Conservation (phyloP, 2,329 filamentous ascomycete genomes). For the Tolypocladium cylindrosporum region DNA sequence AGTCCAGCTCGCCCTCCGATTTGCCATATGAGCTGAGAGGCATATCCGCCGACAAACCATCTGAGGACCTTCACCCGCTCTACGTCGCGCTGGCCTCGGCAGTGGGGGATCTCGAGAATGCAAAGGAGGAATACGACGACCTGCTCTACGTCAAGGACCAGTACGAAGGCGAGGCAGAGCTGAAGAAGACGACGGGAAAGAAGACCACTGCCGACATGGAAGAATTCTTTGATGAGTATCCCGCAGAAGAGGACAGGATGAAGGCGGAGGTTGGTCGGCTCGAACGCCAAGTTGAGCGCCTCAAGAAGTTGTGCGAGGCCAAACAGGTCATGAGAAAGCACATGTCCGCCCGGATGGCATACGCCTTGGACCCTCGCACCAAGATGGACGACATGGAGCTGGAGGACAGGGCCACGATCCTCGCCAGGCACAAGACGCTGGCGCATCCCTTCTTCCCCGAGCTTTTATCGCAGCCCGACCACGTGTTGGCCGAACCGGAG, state of each 20-base stretch:
- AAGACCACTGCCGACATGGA: slow-evolving; percentile 25
- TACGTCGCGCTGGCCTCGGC: slow-evolving; percentile 33
- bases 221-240: slow-evolving; percentile 35
- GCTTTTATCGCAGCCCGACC: slow-evolving; percentile 37
- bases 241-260: slow-evolving; percentile 23
- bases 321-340: slow-evolving; percentile 32
- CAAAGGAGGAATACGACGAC: slow-evolving; percentile 36
- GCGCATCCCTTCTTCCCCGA: slow-evolving; percentile 31
- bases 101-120: slow-evolving; percentile 34
- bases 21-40: slow-evolving; percentile 23
- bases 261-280: slow-evolving; percentile 21
- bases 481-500: slow-evolving; percentile 26
- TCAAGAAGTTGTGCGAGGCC: slow-evolving; percentile 30
- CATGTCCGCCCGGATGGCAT: slow-evolving; percentile 26
- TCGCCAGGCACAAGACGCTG: slow-evolving; percentile 15
- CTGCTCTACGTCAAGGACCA: slow-evolving; percentile 27
- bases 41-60: slow-evolving; percentile 21
- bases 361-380: slow-evolving; percentile 26
- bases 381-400: slow-evolving; percentile 33
- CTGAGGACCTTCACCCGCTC: slow-evolving; percentile 35
- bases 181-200: slow-evolving; percentile 17
- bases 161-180: slow-evolving; percentile 24
- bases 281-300: slow-evolving; percentile 19
- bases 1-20: slow-evolving; percentile 4
- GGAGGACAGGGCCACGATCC: slow-evolving; percentile 15